Conservation (phyloP, 2,329 filamentous ascomycete genomes). For the Botryosphaeria dothidea region DNA sequence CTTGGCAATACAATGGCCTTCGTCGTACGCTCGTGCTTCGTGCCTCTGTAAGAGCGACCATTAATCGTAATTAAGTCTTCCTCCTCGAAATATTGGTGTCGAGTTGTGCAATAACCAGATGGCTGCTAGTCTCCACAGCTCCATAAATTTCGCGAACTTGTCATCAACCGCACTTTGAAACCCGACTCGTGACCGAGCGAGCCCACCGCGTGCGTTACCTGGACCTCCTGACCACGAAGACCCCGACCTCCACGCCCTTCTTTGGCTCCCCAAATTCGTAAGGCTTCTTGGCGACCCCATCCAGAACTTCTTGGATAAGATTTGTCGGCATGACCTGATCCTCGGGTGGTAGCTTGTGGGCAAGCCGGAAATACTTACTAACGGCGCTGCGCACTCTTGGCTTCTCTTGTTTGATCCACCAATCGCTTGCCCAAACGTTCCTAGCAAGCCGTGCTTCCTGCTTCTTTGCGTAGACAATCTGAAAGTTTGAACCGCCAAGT, state of each 20-base stretch:
- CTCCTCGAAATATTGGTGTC: background rate
- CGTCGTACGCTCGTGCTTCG: constrained; percentile 1
- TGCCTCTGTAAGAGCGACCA: background rate
- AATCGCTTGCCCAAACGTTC: constrained; percentile 58
- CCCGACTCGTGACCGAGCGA: background rate
- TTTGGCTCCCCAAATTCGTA: constrained; percentile 49
- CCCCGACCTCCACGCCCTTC: constrained; percentile 48
- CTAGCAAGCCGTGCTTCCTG: constrained; percentile 54
- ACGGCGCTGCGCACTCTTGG: constrained; percentile 56
- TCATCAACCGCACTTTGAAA: background rate
- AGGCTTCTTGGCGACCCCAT: constrained; percentile 56
- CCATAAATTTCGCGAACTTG: background rate
- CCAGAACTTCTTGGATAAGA: constrained; percentile 60
- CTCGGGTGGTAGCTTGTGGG: constrained; percentile 41
- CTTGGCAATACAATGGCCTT: background rate
- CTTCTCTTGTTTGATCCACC: constrained; percentile 67
- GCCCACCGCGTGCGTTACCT: background rate
- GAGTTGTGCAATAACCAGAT: background rate
- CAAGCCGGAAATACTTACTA: constrained; percentile 46
- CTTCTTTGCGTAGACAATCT: constrained; percentile 52
- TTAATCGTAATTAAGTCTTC: constrained; percentile 1
- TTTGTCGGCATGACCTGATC: constrained; percentile 55
- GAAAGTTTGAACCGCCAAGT: constrained; percentile 39
- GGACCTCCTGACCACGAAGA: constrained; percentile 44
- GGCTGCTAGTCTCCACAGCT: background rate